Percentiles rank a stretch among this genome's conserved stretches.
Conservation (phyloP, 768 basidiomycete species). For the Tricholoma matsutake region DNA sequence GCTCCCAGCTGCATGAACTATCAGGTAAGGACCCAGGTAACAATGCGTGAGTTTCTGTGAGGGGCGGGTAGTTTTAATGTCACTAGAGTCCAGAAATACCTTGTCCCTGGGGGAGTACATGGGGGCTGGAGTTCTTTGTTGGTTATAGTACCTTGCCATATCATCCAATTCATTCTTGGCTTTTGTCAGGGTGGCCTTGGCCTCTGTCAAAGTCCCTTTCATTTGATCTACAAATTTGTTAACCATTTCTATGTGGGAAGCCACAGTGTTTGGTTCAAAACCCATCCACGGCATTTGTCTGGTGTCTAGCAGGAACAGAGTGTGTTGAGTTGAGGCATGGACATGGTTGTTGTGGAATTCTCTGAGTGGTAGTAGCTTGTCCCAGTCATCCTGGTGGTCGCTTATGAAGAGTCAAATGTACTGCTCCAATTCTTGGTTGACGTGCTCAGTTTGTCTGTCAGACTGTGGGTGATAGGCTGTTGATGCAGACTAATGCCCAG, state of each 20-base stretch:
- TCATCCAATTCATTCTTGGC: background rate
- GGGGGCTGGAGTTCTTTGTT: background rate
- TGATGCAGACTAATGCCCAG: no score
- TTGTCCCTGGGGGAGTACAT: background rate
- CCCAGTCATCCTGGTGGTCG: background rate
- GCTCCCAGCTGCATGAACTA: no score
- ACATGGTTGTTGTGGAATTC: background rate
- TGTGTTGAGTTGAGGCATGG: background rate
- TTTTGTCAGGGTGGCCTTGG: background rate
- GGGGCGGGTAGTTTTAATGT: no score
- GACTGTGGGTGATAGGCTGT: background rate
- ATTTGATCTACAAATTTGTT: background rate
- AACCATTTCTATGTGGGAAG: no score
- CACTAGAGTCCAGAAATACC: background rate
- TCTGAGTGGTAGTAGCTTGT: background rate
- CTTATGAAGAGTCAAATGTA: background rate
- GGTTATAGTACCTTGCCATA: no score
- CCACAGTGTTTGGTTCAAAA: background rate
- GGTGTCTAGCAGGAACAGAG: background rate
- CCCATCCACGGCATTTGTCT: no score
- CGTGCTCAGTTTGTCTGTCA: background rate
- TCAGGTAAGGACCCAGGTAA: no score
- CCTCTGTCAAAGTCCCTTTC: background rate
- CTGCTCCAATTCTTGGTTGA: conserved; percentile 1
- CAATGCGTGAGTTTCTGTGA: no score